A percentile compares a stretch with the other conserved stretches of the same genome.
Conservation (phyloP, 164 flowering plant genomes). For the Amborella trichopoda region DNA sequence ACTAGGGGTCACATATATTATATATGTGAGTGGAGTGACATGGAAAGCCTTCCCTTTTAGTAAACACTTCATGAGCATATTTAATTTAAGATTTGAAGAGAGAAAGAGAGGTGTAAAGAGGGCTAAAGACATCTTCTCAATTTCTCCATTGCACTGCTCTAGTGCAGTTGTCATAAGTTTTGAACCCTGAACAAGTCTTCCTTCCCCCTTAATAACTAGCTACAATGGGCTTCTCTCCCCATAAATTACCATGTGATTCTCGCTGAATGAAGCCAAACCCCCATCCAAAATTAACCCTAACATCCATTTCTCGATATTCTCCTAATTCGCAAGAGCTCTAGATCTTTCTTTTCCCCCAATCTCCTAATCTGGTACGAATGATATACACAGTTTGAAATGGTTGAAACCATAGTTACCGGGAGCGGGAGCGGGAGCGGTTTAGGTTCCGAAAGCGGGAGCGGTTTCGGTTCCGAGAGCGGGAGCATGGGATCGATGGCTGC, state of each 20-base stretch:
- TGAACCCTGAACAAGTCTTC: constrained; percentile 91
- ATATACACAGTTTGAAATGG: constrained; percentile 56
- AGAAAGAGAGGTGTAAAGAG: too few species aligned
- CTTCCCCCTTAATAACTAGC: constrained; percentile 76
- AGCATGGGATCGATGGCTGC: too few species aligned
- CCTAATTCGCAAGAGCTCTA: constrained; percentile 48
- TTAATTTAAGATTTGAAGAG: too few species aligned
- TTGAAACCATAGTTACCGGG: too few species aligned
- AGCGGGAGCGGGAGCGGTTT: too few species aligned
- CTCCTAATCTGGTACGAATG: constrained; percentile 93
- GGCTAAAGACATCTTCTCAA: constrained; percentile 79
- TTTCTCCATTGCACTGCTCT: constrained; percentile 91
- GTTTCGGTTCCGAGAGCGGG: too few species aligned
- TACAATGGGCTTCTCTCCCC: constrained; percentile 87
- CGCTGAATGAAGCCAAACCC: constrained; percentile 70
- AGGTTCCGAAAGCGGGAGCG: too few species aligned
- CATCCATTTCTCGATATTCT: constrained; percentile 43
- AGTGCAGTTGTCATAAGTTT: constrained; percentile 89
- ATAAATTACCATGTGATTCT: constrained; percentile 64
- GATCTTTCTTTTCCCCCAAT: constrained; percentile 90
- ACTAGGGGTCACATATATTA: too few species aligned
- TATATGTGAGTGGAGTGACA: too few species aligned
- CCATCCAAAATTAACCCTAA: constrained; percentile 86
- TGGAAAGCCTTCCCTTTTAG: too few species aligned
- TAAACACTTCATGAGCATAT: too few species aligned